Conservation (phyloP, 306 rosid species). For the Chamaecrista fasciculata region DNA sequence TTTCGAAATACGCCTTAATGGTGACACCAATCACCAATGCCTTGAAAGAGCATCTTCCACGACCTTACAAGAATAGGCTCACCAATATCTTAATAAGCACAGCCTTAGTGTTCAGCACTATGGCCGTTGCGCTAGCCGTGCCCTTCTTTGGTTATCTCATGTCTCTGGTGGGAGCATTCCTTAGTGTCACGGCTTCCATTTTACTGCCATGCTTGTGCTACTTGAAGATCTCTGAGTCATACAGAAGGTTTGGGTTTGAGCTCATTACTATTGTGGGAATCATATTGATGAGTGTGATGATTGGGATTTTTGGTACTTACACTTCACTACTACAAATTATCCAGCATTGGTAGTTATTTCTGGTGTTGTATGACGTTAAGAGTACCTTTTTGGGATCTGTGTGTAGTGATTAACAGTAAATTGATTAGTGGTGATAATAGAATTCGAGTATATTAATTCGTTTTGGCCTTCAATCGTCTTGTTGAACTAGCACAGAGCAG, state of each 20-base stretch:
- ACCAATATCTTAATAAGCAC: constrained; percentile 37
- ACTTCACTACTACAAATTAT: constrained; percentile 46
- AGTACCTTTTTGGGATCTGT: not conserved
- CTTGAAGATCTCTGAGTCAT: constrained; percentile 59
- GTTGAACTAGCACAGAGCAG: no score
- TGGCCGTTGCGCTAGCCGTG: constrained; percentile 41
- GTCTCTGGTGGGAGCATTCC: constrained; percentile 70
- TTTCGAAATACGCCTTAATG: constrained; percentile 74
- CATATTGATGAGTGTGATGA: constrained; percentile 35
- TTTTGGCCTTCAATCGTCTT: no score
- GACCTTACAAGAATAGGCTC: constrained; percentile 31
- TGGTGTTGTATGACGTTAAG: not conserved
- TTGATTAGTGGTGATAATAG: no score
- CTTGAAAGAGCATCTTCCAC: constrained; percentile 42
- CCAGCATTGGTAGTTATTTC: constrained; percentile 6
- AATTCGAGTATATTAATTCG: no score
- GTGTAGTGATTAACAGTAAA: no score
- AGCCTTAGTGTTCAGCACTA: constrained; percentile 43
- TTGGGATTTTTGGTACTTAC: constrained; percentile 50
- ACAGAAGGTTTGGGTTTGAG: constrained; percentile 36
- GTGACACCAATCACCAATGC: constrained; percentile 60
- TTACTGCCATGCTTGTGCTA: constrained; percentile 66
- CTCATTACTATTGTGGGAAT: constrained; percentile 23
- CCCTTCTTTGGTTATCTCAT: constrained; percentile 59
- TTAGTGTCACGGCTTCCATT: constrained; percentile 60